Base-by-base conservation (phyloP, 1,284 basidiomycete genomes). In the Papiliotrema laurentii region DNA sequence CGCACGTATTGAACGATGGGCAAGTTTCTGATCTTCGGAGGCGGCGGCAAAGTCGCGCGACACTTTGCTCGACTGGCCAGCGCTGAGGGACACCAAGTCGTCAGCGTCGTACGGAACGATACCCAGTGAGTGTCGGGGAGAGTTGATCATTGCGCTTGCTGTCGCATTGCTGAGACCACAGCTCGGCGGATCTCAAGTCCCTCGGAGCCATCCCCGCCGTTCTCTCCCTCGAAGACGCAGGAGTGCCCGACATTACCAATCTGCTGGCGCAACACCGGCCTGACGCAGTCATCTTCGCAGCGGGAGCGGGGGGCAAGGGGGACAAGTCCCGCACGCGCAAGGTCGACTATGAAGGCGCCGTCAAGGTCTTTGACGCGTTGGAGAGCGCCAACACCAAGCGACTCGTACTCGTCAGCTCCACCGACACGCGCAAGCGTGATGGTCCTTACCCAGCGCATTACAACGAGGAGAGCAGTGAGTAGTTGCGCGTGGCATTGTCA, bases 281-380 rank as follows among this genome's bases (percentile, higher is more conserved):
- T 5, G 66, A 75, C 50, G 75, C 81, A 21, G 80, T 87, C 14
- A 78, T 85, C 55, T 87, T 84, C 61, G 73, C 79, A 19, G 83
- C 83, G 0, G 86, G 86, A 2, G 82, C 85, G 0, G 85, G 84
- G 0, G 83, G 83, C 0, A 83, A 83, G 59, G 84, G 83, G 6
- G 58, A 80, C 0, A 69, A 76, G 10, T 83, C 84, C 51, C 72
- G 85, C 28, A 85, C 82, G 1, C 79, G 79, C 56, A 77, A 76
- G 22, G 85, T 88, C 10, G 86, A 88, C 65, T 81, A 82, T 60
- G 79, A 83, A 44, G 85, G 83, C 2, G 84, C 85, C 0, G 59
- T 86, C 47, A 86, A 86, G 68, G 80, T 84, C 0, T 87, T 83
- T 61, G 83, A 86, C 58, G 85, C 84, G 0, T 77, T 87, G 51